Percentiles rank a stretch among this genome's conserved stretches.
These are phyloP conservation scores for Aphanocladium album DNA, from an alignment of 2,329 filamentous ascomycete species.

Conservation along the genomic window DNA sequence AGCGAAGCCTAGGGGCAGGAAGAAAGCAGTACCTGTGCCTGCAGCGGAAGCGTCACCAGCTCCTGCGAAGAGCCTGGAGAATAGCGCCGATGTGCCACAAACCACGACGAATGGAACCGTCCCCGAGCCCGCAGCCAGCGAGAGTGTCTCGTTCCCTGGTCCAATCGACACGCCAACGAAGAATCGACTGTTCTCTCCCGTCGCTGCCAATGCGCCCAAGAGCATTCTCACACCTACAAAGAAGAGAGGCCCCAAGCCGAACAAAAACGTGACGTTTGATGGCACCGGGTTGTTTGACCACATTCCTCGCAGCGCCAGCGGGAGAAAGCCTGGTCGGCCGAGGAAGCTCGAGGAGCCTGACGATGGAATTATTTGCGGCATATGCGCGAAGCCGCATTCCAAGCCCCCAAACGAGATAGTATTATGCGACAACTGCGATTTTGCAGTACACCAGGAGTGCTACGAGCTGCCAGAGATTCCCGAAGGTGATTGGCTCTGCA, in stretches of 20 bases:
- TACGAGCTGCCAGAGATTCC: constrained; percentile 54
- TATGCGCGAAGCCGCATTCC: constrained; percentile 55
- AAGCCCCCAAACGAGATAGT: constrained; percentile 56
- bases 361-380: constrained; percentile 52
- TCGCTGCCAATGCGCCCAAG: constrained; percentile 33
- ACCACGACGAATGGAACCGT: neutral
- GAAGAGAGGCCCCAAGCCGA: constrained; percentile 33
- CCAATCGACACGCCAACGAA: constrained; percentile 11
- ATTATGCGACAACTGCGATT: constrained; percentile 60
- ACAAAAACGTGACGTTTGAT: constrained; percentile 54
- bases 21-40: neutral
- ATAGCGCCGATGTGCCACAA: constrained; percentile 9
- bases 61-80: neutral
- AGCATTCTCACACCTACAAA: constrained; percentile 54
- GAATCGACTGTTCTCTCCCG: constrained; percentile 8
- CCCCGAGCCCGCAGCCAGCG: neutral
- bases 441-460: constrained; percentile 57
- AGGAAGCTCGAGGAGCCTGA: constrained; percentile 29
- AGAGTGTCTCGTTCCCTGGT: neutral
- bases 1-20: constrained; percentile 11
- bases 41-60: neutral
- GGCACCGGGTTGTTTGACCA: constrained; percentile 46
- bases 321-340: constrained; percentile 24
- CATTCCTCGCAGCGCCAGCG: constrained; percentile 35
- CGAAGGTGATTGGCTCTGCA: constrained; percentile 59